Percentiles rank a stretch among this genome's conserved stretches.
Conservation (phyloP, 331 rosid species). For the Quercus lobata region DNA sequence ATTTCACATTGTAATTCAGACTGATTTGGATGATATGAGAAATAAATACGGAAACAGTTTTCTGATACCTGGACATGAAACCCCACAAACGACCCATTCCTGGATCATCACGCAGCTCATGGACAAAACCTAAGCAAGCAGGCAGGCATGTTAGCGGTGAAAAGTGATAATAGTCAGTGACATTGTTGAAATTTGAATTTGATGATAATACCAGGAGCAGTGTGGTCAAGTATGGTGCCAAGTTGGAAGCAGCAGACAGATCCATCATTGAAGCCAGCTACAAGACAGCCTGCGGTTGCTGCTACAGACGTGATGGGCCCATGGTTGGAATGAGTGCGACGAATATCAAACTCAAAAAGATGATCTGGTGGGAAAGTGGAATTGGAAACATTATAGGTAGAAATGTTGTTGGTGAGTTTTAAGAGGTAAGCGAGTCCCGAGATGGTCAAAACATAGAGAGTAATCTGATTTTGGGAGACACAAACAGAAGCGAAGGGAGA, state of each 20-base stretch:
- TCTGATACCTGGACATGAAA: conserved; percentile 64
- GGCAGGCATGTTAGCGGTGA: neutral
- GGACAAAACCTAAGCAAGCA: conserved; percentile 40
- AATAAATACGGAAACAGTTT: too few species aligned
- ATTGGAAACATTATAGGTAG: conserved; percentile 38
- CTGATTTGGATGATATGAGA: neutral
- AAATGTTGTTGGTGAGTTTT: conserved; percentile 45
- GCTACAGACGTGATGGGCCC: conserved; percentile 50
- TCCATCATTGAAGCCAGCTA: conserved; percentile 70
- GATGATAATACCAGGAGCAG: conserved; percentile 54
- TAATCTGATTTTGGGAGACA: conserved; percentile 52
- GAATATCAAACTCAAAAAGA: conserved; percentile 47
- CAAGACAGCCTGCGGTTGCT: conserved; percentile 58
- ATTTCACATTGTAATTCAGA: neutral
- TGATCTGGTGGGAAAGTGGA: conserved; percentile 49
- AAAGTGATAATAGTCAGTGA: neutral
- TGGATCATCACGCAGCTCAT: conserved; percentile 81
- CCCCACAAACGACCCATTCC: conserved; percentile 91
- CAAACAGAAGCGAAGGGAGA: conserved; percentile 60
- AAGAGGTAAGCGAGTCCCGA: conserved; percentile 69
- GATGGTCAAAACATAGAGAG: conserved; percentile 62
- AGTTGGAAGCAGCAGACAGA: conserved; percentile 71
- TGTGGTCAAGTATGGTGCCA: conserved; percentile 48
- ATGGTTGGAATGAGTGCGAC: conserved; percentile 22
- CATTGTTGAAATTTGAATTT: neutral